phyloP scores from a whole-genome alignment of 768 basidiomycete genomes.

The Leccinum subgranulosum region DNA sequence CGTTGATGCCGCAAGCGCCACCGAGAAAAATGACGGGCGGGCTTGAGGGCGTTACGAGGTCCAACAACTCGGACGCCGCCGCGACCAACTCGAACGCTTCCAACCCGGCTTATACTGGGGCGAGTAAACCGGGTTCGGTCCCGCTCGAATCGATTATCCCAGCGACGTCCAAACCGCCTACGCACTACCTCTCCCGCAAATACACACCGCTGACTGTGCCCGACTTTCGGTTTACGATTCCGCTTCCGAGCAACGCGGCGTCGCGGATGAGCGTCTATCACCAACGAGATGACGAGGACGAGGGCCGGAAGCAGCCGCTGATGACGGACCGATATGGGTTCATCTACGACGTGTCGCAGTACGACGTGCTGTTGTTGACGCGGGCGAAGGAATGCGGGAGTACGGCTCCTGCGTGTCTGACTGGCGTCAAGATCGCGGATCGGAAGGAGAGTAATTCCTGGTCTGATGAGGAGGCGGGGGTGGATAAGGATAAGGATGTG shows the following conservation, averaged over 20 bases:
- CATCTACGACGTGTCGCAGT: constrained; percentile 81
- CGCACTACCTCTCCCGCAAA: constrained; percentile 73
- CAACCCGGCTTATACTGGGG: constrained; percentile 19
- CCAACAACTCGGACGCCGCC: neutral
- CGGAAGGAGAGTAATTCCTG: constrained; percentile 75
- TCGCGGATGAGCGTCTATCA: constrained; percentile 51
- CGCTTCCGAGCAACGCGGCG: constrained; percentile 46
- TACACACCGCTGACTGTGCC: constrained; percentile 72
- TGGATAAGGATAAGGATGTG: constrained; percentile 9
- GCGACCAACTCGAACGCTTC: constrained; percentile 12
- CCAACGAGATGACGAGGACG: constrained; percentile 33
- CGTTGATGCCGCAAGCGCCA: constrained; percentile 49
- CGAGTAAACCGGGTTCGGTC: constrained; percentile 43
- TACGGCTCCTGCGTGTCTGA: constrained; percentile 80
- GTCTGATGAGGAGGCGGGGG: constrained; percentile 61
- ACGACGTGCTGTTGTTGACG: constrained; percentile 74
- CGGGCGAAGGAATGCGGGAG: constrained; percentile 70
- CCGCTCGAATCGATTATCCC: constrained; percentile 84
- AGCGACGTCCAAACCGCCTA: constrained; percentile 74
- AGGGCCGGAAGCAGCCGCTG: constrained; percentile 45
- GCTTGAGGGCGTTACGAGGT: constrained; percentile 18
- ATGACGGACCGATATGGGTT: constrained; percentile 89
- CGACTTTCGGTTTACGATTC: constrained; percentile 69
- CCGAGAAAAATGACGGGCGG: constrained; percentile 39
- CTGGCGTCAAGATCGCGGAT: constrained; percentile 86